Percentiles rank a stretch among this genome's conserved stretches.
phyloP scores from a whole-genome alignment of 140 eudicot genomes.

The Bidens hawaiensis region DNA sequence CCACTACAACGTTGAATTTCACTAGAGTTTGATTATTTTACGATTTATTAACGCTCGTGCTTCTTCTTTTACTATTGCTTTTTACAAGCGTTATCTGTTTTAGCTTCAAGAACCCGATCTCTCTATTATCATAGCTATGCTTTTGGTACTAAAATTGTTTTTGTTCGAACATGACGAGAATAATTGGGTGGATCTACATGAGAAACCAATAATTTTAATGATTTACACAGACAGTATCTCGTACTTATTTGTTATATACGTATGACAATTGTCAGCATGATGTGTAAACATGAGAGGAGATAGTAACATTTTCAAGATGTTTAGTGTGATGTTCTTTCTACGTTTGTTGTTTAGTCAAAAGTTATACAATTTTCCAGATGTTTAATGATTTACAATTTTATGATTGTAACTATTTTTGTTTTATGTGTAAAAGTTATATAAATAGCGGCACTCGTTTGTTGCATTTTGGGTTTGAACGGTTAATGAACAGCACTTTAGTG shows the following conservation, averaged over 20 bases:
- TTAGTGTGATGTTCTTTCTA: not conserved
- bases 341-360: not conserved
- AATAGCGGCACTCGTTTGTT: not conserved
- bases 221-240: not conserved
- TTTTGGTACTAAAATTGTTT: not conserved
- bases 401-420: not conserved
- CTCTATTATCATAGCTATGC: not conserved
- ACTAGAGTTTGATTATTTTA: not conserved
- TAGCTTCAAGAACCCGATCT: not conserved
- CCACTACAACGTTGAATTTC: too few relatives aligned
- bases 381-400: not conserved
- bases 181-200: not conserved
- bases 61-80: too few relatives aligned
- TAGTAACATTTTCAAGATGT: not conserved
- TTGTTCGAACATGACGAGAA: not conserved
- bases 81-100: too few relatives aligned
- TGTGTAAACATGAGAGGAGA: not conserved
- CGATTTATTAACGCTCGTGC: not conserved
- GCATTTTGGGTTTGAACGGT: conserved; percentile 2
- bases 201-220: not conserved
- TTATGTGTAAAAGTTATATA: not conserved
- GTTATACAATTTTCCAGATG: too few relatives aligned
- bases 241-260: not conserved
- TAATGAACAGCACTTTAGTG: not conserved
- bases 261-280: not conserved